Evolutionary conservation across 176 grass and related monocot genomes (phyloP).

Genomic region (Eleusine indica): DNA sequence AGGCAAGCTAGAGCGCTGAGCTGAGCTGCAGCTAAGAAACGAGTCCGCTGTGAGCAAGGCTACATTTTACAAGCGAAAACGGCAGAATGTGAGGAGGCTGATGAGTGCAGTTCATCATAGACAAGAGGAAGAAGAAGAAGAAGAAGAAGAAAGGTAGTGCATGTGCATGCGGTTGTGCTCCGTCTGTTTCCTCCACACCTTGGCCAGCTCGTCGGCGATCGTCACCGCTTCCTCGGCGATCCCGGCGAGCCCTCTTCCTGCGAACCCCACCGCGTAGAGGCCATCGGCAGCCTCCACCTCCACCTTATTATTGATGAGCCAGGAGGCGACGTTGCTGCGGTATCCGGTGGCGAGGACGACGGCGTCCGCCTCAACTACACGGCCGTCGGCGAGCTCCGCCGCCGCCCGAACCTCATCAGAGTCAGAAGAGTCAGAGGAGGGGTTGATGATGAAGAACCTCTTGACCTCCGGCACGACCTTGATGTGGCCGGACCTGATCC

Average conservation of each 20-base stretch:
- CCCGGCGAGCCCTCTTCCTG: constrained; percentile 54
- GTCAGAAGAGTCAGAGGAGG: background rate
- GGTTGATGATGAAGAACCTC: constrained; percentile 36
- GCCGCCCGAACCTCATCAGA: background rate
- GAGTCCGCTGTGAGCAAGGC: too few relatives aligned
- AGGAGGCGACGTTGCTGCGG: constrained; percentile 49
- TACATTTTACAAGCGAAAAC: too few relatives aligned
- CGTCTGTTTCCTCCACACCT: constrained; percentile 47
- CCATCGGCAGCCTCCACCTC: constrained; percentile 12
- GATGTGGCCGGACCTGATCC: constrained; percentile 53
- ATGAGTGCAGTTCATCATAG: too few relatives aligned
- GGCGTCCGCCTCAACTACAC: constrained; percentile 28
- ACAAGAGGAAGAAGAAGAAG: too few relatives aligned
- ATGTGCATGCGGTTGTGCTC: constrained; percentile 1
- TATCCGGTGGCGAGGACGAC: constrained; percentile 60
- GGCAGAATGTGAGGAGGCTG: too few relatives aligned
- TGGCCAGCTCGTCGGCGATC: constrained; percentile 47
- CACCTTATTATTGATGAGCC: constrained; percentile 37
- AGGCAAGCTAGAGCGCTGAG: too few relatives aligned
- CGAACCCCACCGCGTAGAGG: constrained; percentile 54
- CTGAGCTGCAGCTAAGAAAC: too few relatives aligned
- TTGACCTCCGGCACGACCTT: constrained; percentile 50
- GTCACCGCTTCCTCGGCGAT: constrained; percentile 35
- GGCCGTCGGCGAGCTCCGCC: constrained; percentile 42
- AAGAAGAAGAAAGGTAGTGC: too few relatives aligned